A percentile compares a stretch with the other conserved stretches of the same genome.
phyloP scores from a whole-genome alignment of 306 rosid genomes.

The Echinosophora koreensis region DNA sequence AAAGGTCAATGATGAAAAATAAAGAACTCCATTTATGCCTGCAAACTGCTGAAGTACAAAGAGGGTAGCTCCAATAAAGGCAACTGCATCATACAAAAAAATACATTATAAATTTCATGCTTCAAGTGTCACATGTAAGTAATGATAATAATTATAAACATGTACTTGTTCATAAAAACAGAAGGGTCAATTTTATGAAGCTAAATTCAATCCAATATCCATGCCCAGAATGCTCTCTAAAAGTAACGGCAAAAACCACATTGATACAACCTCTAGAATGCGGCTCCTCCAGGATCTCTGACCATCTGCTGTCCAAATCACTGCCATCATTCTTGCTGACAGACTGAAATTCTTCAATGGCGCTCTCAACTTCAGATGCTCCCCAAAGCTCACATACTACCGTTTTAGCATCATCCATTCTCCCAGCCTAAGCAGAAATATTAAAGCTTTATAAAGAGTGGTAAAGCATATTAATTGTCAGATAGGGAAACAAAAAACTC shows the following conservation, averaged over 20 bases:
- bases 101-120: conserved; percentile 31
- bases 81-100: conserved; percentile 67
- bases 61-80: conserved; percentile 81
- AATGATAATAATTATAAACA: not conserved
- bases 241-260: conserved; percentile 62
- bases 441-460: conserved; percentile 18
- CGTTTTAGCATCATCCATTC: conserved; percentile 65
- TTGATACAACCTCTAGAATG: conserved; percentile 92
- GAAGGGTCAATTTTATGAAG: conserved; percentile 20
- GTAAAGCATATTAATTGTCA: conserved; percentile 15
- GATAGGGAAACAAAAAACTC: conserved; percentile 37
- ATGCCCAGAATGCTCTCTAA: conserved; percentile 17
- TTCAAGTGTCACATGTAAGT: conserved; percentile 12
- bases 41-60: conserved; percentile 91
- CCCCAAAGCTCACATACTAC: conserved; percentile 84
- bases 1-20: conserved; percentile 89
- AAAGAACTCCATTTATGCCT: conserved; percentile 93
- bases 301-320: conserved; percentile 78
- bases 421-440: conserved; percentile 72
- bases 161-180: conserved; percentile 25
- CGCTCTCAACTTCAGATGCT: conserved; percentile 75
- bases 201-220: conserved; percentile 20
- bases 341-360: conserved; percentile 79
- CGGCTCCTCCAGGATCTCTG: conserved; percentile 78
- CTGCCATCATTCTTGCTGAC: conserved; percentile 79